Conservation (phyloP, 495 filamentous ascomycete species). For the Trichoderma virens region DNA sequence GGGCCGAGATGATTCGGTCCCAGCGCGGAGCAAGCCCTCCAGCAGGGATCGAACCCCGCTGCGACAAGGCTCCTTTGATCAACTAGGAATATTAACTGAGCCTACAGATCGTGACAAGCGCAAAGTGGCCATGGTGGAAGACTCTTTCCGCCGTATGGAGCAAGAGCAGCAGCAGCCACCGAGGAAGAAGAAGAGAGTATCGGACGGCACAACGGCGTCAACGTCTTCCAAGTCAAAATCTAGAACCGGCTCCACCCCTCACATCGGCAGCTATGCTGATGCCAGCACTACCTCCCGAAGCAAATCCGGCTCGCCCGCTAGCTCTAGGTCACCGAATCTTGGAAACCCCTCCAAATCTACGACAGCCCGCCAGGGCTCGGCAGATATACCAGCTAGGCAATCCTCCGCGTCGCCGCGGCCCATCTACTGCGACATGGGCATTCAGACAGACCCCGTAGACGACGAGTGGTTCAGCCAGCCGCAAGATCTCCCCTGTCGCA, state of each 20-base stretch:
- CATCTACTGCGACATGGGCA: slow-evolving; percentile 36
- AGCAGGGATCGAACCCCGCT: slow-evolving; percentile 79
- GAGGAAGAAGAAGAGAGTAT: slow-evolving; percentile 54
- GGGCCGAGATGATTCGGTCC: slow-evolving; percentile 64
- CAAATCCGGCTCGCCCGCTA: slow-evolving; percentile 40
- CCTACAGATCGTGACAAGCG: slow-evolving; percentile 80
- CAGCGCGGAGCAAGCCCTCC: slow-evolving; percentile 61
- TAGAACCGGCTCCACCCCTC: background rate
- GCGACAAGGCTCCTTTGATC: slow-evolving; percentile 44
- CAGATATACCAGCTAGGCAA: slow-evolving; percentile 22
- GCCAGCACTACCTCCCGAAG: slow-evolving; percentile 36
- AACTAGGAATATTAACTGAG: slow-evolving; percentile 47
- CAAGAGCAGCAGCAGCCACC: slow-evolving; percentile 53
- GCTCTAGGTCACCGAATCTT: slow-evolving; percentile 29
- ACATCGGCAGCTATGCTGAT: slow-evolving; percentile 31
- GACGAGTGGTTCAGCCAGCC: slow-evolving; percentile 34
- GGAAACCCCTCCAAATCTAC: slow-evolving; percentile 16
- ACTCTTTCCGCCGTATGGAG: slow-evolving; percentile 60
- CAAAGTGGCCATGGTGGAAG: slow-evolving; percentile 79
- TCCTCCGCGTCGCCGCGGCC: slow-evolving; percentile 24
- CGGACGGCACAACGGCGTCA: slow-evolving; percentile 44
- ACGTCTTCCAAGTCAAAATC: slow-evolving; percentile 23
- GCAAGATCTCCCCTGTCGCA: slow-evolving; percentile 23
- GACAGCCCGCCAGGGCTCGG: slow-evolving; percentile 15
- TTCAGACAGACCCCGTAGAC: slow-evolving; percentile 43